phyloP scores from a whole-genome alignment of 495 filamentous ascomycete genomes.

The Rhypophila decipiens region DNA sequence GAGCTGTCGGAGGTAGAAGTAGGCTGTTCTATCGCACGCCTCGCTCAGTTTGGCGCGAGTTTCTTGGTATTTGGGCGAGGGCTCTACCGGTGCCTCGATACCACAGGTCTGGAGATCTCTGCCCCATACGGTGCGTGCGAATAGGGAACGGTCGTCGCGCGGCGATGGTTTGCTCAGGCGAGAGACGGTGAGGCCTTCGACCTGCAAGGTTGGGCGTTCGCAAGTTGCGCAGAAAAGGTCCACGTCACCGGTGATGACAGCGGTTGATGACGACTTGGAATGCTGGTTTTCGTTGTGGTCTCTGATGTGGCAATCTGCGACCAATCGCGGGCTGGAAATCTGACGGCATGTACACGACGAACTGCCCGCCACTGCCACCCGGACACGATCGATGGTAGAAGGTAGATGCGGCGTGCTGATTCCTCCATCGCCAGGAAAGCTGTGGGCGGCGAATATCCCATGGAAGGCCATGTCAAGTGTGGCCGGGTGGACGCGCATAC shows the following conservation, averaged over 20 bases:
- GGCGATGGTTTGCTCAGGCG: neutral
- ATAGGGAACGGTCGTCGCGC: neutral
- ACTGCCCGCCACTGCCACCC: slow-evolving; percentile 7
- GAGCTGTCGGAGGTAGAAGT: slow-evolving; percentile 3
- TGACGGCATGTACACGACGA: neutral
- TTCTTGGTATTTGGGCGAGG: neutral
- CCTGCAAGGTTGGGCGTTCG: neutral
- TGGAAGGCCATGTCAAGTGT: slow-evolving; percentile 25
- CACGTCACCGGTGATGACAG: slow-evolving; percentile 1
- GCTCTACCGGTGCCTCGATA: neutral
- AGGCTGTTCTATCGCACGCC: slow-evolving; percentile 2
- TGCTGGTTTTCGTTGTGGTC: neutral
- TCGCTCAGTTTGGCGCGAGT: neutral
- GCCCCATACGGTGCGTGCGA: neutral
- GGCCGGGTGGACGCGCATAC: slow-evolving; percentile 21
- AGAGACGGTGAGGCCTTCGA: neutral
- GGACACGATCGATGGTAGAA: slow-evolving; percentile 11
- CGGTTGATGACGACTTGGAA: slow-evolving; percentile 3
- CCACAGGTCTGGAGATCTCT: neutral
- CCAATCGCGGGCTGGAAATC: neutral
- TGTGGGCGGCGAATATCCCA: slow-evolving; percentile 16
- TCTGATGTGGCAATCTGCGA: neutral
- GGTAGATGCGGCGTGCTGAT: slow-evolving; percentile 19
- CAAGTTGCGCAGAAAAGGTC: slow-evolving; percentile 1
- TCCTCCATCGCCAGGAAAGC: slow-evolving; percentile 15